phyloP scores from a whole-genome alignment of 257 asterid species.

The Solanum acaule region DNA sequence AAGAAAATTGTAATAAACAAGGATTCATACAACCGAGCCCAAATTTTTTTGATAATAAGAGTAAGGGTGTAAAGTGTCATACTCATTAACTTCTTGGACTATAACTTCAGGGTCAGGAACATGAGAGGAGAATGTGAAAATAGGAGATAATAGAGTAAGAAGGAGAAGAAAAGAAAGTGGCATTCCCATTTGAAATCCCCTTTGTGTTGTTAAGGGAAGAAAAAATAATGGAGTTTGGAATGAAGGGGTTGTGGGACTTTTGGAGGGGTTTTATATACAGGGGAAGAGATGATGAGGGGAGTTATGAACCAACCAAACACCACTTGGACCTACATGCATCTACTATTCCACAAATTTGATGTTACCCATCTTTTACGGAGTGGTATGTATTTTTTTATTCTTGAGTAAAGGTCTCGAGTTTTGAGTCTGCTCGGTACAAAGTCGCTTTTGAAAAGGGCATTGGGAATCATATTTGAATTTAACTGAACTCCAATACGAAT shows the following conservation, averaged over 20 bases:
- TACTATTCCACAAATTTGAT: background rate
- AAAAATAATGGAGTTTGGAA: background rate
- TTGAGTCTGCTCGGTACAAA: background rate
- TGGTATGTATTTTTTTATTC: background rate
- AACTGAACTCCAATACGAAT: background rate
- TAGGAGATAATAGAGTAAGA: conserved; percentile 16
- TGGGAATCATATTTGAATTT: background rate
- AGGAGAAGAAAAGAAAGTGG: conserved; percentile 16
- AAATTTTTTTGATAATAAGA: background rate
- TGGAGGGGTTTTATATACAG: conserved; percentile 10
- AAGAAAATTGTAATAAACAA: background rate
- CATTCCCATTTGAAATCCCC: conserved; percentile 26
- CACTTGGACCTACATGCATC: background rate
- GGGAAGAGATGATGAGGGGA: background rate
- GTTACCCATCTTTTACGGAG: background rate
- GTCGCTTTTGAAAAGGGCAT: background rate
- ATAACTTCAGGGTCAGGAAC: conserved; percentile 61
- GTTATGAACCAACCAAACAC: conserved; percentile 15
- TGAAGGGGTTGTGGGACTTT: conserved; percentile 7
- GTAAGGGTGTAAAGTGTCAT: conserved; percentile 8
- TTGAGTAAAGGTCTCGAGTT: background rate
- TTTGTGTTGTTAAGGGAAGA: background rate
- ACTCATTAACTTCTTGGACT: conserved; percentile 69
- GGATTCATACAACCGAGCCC: background rate
- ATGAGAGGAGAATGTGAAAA: conserved; percentile 36